Conservation (phyloP, 352 stramenopile species). For the Stephanocyclus meneghinianus region DNA sequence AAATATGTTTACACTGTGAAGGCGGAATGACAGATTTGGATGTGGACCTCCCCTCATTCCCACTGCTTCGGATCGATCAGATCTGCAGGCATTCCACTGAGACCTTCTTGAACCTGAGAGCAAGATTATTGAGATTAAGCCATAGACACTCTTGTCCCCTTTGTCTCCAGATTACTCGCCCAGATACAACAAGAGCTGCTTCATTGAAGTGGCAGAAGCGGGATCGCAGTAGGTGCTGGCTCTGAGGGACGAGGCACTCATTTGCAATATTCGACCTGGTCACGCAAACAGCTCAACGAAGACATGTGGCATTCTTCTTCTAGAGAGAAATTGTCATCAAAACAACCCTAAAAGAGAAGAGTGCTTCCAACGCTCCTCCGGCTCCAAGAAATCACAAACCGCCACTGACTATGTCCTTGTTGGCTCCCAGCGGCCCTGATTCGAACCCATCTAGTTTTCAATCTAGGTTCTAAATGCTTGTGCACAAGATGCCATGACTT, state of each 20-base stretch:
- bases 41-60: constrained; percentile 50
- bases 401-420: constrained; percentile 19
- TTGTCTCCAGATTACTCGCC: constrained; percentile 29
- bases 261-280: too few relatives aligned
- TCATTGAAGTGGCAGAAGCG: neutral
- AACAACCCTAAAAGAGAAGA: neutral
- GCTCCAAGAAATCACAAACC: neutral
- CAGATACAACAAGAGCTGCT: constrained; percentile 32
- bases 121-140: constrained; percentile 20
- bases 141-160: constrained; percentile 18
- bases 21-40: neutral
- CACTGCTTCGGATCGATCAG: constrained; percentile 52
- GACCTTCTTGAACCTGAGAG: constrained; percentile 37
- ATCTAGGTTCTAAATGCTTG: constrained; percentile 33
- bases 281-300: neutral
- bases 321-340: neutral
- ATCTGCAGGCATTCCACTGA: constrained; percentile 22
- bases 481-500: constrained; percentile 20
- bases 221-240: neutral
- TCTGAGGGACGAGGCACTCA: neutral
- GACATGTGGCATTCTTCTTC: neutral
- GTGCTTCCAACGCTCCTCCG: neutral
- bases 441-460: constrained; percentile 42
- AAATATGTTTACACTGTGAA: too few relatives aligned
- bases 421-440: constrained; percentile 35